Evolutionary conservation across 495 filamentous ascomycete species (phyloP).

Genomic region (Lichenothelia convexa): DNA sequence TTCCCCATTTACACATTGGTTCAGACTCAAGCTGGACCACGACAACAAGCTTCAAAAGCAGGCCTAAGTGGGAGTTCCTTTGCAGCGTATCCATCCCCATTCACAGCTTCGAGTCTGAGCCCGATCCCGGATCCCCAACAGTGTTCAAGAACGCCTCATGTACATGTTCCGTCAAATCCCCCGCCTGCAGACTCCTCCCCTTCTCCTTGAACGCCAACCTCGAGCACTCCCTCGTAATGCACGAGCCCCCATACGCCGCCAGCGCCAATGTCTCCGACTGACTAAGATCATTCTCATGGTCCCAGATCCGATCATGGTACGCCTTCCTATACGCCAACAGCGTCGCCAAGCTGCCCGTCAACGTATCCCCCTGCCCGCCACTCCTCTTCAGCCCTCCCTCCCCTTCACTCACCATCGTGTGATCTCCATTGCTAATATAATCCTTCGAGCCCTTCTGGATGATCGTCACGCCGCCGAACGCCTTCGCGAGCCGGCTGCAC

Average conservation of each 20-base stretch:
- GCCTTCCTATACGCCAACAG: slow-evolving; percentile 73
- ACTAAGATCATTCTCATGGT: slow-evolving; percentile 38
- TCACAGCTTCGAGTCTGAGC: not conserved
- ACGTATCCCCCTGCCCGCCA: slow-evolving; percentile 88
- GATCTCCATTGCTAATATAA: slow-evolving; percentile 64
- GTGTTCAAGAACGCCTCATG: slow-evolving; percentile 62
- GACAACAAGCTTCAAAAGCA: too few relatives aligned
- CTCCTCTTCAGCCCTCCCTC: slow-evolving; percentile 73
- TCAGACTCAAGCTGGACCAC: too few relatives aligned
- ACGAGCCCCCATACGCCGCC: slow-evolving; percentile 70
- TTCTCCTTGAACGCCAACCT: slow-evolving; percentile 71
- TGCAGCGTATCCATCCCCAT: too few relatives aligned
- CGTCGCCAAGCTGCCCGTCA: slow-evolving; percentile 79
- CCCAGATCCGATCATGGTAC: slow-evolving; percentile 73
- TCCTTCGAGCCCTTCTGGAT: slow-evolving; percentile 80
- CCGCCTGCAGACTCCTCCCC: slow-evolving; percentile 80
- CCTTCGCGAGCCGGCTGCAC: slow-evolving; percentile 54
- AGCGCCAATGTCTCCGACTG: slow-evolving; percentile 52
- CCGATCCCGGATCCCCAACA: slow-evolving; percentile 45
- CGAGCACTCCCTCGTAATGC: slow-evolving; percentile 82
- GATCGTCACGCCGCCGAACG: slow-evolving; percentile 75
- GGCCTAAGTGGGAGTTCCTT: too few relatives aligned
- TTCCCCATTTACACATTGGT: too few relatives aligned
- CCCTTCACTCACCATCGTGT: slow-evolving; percentile 53
- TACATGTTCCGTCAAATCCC: slow-evolving; percentile 85